A percentile compares a stretch with the other conserved stretches of the same genome.
phyloP scores from a whole-genome alignment of 2,329 filamentous ascomycete species.

The Talaromyces pinophilus region DNA sequence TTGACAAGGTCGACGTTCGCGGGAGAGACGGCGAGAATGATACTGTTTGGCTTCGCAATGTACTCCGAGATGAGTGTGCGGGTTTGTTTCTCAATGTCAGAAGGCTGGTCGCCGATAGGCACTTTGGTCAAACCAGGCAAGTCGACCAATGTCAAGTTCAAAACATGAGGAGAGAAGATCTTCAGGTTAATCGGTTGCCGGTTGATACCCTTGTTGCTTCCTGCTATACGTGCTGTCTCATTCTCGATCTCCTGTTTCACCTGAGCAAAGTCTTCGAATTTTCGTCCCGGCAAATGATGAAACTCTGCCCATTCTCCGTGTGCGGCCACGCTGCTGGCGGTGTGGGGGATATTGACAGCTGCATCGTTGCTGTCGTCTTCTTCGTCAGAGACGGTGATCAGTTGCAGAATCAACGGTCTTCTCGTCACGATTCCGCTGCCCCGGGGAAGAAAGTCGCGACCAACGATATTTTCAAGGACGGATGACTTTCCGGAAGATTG shows the following conservation, averaged over 20 bases:
- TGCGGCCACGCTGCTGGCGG: slow-evolving; percentile 69
- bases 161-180: slow-evolving; percentile 94
- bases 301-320: slow-evolving; percentile 89
- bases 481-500: slow-evolving; percentile 98
- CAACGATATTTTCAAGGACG: slow-evolving; percentile 97
- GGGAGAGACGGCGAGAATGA: slow-evolving; percentile 92
- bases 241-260: slow-evolving; percentile 97
- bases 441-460: slow-evolving; percentile 92
- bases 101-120: slow-evolving; percentile 94
- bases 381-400: slow-evolving; percentile 88
- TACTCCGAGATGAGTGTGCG: slow-evolving; percentile 95
- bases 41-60: slow-evolving; percentile 98
- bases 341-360: slow-evolving; percentile 69
- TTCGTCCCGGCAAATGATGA: slow-evolving; percentile 85
- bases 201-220: slow-evolving; percentile 98
- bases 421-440: slow-evolving; percentile 96
- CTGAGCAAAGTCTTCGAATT: slow-evolving; percentile 86
- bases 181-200: slow-evolving; percentile 97
- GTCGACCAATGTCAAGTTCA: slow-evolving; percentile 95
- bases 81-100: slow-evolving; percentile 98
- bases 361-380: slow-evolving; percentile 68
- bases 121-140: slow-evolving; percentile 96
- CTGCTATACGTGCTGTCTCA: slow-evolving; percentile 90
- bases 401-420: slow-evolving; percentile 89
- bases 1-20: slow-evolving; percentile 99